Conservation (phyloP, 139 green algal genomes). For the Pseudopediastrum boryanum region DNA sequence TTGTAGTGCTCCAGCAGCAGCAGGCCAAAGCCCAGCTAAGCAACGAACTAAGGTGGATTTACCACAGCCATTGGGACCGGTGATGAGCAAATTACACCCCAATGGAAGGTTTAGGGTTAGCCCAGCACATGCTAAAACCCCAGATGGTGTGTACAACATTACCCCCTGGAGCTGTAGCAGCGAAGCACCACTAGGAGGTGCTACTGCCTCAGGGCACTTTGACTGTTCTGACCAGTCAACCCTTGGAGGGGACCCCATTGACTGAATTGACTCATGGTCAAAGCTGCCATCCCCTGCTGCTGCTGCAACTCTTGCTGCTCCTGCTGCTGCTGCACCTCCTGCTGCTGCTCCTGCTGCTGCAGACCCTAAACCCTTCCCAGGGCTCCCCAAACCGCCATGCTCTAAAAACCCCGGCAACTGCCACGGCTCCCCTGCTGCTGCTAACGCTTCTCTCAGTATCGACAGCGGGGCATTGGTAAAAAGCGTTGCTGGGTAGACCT, state of each 20-base stretch:
- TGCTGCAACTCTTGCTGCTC: too few species aligned
- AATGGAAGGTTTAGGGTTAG: constrained; percentile 16
- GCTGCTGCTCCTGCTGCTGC: too few species aligned
- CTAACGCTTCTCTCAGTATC: constrained; percentile 6
- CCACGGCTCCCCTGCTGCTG: background rate
- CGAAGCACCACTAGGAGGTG: too few species aligned
- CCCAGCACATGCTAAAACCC: background rate
- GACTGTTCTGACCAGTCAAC: too few species aligned
- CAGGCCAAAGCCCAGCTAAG: constrained; percentile 22
- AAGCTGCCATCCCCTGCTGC: background rate
- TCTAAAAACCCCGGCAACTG: background rate
- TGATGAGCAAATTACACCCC: constrained; percentile 38
- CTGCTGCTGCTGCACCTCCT: background rate
- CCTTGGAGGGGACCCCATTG: too few species aligned
- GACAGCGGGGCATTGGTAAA: constrained; percentile 23
- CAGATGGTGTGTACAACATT: background rate
- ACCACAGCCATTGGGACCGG: constrained; percentile 17
- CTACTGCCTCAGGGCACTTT: too few species aligned
- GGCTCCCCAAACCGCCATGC: background rate
- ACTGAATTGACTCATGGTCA: too few species aligned
- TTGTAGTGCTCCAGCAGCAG: background rate
- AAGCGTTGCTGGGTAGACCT: constrained; percentile 35
- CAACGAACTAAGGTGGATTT: constrained; percentile 28
- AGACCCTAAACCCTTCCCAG: background rate
- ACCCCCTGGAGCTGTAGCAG: background rate